Evolutionary conservation across 768 basidiomycete genomes (phyloP).

Genomic region (Rhodotorula babjevae): DNA sequence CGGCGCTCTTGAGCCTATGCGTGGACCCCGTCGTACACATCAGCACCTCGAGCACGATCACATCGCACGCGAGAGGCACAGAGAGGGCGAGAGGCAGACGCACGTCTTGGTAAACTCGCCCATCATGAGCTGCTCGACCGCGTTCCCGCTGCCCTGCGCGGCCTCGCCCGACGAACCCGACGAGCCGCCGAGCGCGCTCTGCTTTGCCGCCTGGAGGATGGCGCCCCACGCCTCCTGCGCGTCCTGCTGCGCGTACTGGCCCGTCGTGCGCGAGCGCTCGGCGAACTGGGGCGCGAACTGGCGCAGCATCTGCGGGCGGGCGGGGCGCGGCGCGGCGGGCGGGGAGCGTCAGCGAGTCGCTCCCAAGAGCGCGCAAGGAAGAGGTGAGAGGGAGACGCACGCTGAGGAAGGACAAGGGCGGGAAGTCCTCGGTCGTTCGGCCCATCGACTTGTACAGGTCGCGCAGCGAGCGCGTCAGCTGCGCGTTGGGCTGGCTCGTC

Average conservation of each 20-base stretch:
- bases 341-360: no score
- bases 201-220: slow-evolving; percentile 64
- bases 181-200: slow-evolving; percentile 36
- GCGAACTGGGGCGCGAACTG: slow-evolving; percentile 84
- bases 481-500: slow-evolving; percentile 43
- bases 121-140: slow-evolving; percentile 75
- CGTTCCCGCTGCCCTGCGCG: slow-evolving; percentile 52
- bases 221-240: slow-evolving; percentile 85
- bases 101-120: slow-evolving; percentile 72
- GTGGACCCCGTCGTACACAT: not conserved
- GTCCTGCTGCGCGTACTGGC: slow-evolving; percentile 80
- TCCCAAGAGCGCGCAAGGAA: no score
- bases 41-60: not conserved
- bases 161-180: not conserved
- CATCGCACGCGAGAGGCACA: not conserved
- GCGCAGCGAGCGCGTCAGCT: slow-evolving; percentile 56
- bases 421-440: slow-evolving; percentile 67
- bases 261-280: slow-evolving; percentile 51
- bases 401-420: slow-evolving; percentile 63
- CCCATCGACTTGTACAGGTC: slow-evolving; percentile 70
- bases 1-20: slow-evolving; percentile 68
- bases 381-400: slow-evolving; percentile 44
- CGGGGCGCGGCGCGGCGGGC: not conserved
- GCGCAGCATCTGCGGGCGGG: slow-evolving; percentile 54
- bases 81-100: slow-evolving; percentile 35